Evolutionary conservation across 75 land plant species (phyloP).

Genomic region (Sequoiadendron giganteum): DNA sequence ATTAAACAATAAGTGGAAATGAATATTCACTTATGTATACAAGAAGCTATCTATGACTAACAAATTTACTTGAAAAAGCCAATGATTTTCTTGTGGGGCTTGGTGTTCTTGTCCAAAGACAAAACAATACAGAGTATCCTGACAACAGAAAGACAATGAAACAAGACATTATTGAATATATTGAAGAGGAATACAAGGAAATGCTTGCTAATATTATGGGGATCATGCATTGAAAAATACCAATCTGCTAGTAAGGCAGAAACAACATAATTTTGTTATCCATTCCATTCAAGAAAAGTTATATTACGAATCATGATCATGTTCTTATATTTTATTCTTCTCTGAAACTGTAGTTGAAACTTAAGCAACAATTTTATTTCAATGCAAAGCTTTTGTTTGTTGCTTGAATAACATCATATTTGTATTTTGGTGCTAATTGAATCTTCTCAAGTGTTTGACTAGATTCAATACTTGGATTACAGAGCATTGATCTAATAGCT

Average conservation of each 20-base stretch:
- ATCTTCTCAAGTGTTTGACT: not conserved
- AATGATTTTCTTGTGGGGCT: slow-evolving; percentile 84
- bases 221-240: slow-evolving; percentile 43
- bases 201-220: slow-evolving; percentile 21
- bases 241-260: slow-evolving; percentile 87
- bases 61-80: slow-evolving; percentile 77
- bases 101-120: slow-evolving; percentile 95
- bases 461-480: not conserved
- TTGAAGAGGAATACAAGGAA: slow-evolving; percentile 15
- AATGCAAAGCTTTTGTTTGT: not conserved
- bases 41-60: slow-evolving; percentile 33
- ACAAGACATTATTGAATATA: slow-evolving; percentile 9
- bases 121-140: slow-evolving; percentile 70
- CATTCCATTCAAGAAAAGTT: slow-evolving; percentile 97
- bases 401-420: not conserved
- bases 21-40: too few species aligned
- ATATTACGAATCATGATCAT: not conserved
- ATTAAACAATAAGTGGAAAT: too few species aligned
- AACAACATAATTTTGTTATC: slow-evolving; percentile 87
- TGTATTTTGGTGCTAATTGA: not conserved
- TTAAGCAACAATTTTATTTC: not conserved
- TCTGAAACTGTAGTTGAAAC: not conserved
- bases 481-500: not conserved
- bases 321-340: not conserved
- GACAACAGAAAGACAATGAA: slow-evolving; percentile 36